phyloP scores from a whole-genome alignment of 192 early-diverging fungal genomes.

The Phlyctochytrium arcticum region DNA sequence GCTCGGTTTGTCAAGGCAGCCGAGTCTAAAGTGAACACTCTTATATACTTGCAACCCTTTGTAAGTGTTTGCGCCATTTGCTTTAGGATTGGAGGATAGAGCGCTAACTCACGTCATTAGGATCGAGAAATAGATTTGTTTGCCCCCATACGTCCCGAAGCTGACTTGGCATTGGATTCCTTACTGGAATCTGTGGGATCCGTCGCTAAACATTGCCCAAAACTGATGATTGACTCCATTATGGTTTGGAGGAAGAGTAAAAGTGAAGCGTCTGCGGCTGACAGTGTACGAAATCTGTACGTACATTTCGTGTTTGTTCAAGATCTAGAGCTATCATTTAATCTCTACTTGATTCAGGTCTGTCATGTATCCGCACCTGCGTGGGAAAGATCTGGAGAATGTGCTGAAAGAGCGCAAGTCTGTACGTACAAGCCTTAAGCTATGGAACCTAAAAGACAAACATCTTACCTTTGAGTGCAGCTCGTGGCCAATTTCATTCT shows the following conservation, averaged over 20 bases:
- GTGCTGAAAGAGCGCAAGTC: conserved; percentile 62
- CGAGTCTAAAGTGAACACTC: conserved; percentile 16
- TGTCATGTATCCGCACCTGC: conserved; percentile 19
- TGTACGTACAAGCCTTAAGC: conserved; percentile 30
- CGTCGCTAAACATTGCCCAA: conserved; percentile 78
- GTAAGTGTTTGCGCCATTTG: conserved; percentile 1
- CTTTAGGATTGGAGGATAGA: background rate
- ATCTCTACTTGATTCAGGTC: no score
- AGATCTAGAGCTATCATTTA: no score
- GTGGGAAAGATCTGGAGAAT: conserved; percentile 45
- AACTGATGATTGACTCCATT: conserved; percentile 63
- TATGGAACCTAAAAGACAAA: background rate
- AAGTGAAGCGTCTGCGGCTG: conserved; percentile 22
- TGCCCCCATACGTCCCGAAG: conserved; percentile 27
- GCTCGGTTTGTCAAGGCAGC: conserved; percentile 23
- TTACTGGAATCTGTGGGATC: conserved; percentile 73
- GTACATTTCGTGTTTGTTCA: no score
- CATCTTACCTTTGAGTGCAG: background rate
- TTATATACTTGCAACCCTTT: conserved; percentile 14
- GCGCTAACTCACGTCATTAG: background rate
- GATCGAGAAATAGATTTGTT: conserved; percentile 30
- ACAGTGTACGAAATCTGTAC: conserved; percentile 32
- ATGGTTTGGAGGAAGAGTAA: conserved; percentile 53
- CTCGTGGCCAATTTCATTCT: conserved; percentile 67
- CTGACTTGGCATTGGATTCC: conserved; percentile 77